These are phyloP conservation scores for Vitis hybrid DNA, from an alignment of 177 flowering plant genomes.

Conservation along the genomic window DNA sequence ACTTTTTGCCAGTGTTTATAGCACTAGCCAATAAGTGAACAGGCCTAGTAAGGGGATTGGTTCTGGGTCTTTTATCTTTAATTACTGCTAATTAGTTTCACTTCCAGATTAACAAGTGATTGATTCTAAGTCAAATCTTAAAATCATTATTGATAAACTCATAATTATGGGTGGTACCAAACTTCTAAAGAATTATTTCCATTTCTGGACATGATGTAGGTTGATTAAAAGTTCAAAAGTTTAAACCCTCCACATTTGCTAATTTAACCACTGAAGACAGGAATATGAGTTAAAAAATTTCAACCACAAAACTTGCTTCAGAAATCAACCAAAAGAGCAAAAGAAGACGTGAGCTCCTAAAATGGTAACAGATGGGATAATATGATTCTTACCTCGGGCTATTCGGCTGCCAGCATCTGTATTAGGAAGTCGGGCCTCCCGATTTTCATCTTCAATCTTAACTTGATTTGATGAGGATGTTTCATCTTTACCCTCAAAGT, in stretches of 20 bases:
- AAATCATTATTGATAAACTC: no score
- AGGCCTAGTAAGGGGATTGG: no score
- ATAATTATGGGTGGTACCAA: no score
- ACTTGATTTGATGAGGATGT: conserved; percentile 27
- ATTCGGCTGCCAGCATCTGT: conserved; percentile 30
- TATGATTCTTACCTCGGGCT: conserved; percentile 53
- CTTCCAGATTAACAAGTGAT: no score
- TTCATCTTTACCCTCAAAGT: conserved; percentile 34
- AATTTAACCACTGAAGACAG: neutral
- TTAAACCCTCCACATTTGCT: neutral
- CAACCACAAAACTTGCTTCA: conserved; percentile 1
- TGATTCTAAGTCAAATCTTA: no score
- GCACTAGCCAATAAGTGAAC: no score
- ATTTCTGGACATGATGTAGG: neutral
- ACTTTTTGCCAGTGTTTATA: no score
- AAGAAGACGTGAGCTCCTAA: neutral
- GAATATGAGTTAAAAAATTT: neutral
- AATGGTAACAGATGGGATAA: neutral
- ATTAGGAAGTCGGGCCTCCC: conserved; percentile 32
- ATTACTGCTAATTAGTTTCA: no score
- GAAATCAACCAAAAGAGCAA: neutral
- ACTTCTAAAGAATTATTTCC: neutral
- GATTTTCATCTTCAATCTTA: conserved; percentile 30
- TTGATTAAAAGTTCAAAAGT: neutral
- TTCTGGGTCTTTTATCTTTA: no score